phyloP scores from a whole-genome alignment of 2,329 filamentous ascomycete species.

The Cladosporium sp. region DNA sequence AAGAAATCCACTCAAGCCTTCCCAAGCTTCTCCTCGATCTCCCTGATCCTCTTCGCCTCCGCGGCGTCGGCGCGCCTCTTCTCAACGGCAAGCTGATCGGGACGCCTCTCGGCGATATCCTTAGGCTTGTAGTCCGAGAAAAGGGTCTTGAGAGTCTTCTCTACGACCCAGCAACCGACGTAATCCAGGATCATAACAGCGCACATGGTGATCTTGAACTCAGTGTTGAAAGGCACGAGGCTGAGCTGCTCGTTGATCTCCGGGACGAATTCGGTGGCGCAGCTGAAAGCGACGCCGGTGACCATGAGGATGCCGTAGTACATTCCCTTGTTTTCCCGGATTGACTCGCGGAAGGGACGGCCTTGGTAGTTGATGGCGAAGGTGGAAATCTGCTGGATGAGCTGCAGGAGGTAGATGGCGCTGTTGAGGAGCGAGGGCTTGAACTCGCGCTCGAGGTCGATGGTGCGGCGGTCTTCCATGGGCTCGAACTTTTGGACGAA shows the following conservation, averaged over 20 bases:
- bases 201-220: slow-evolving; percentile 88
- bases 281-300: slow-evolving; percentile 84
- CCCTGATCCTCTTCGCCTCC: slow-evolving; percentile 36
- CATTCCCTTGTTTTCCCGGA: slow-evolving; percentile 96
- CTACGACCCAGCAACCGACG: slow-evolving; percentile 78
- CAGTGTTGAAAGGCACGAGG: slow-evolving; percentile 80
- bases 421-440: slow-evolving; percentile 90
- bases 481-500: slow-evolving; percentile 83
- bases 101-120: slow-evolving; percentile 82
- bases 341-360: slow-evolving; percentile 91
- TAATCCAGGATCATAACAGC: slow-evolving; percentile 84
- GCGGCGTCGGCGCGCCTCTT: slow-evolving; percentile 58
- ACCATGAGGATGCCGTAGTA: slow-evolving; percentile 94
- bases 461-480: slow-evolving; percentile 49
- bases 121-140: slow-evolving; percentile 93
- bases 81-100: slow-evolving; percentile 82
- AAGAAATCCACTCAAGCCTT: slow-evolving; percentile 22
- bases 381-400: slow-evolving; percentile 98
- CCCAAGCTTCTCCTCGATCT: slow-evolving; percentile 32
- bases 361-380: slow-evolving; percentile 99
- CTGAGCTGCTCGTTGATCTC: slow-evolving; percentile 93
- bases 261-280: slow-evolving; percentile 90
- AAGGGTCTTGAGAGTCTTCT: slow-evolving; percentile 74
- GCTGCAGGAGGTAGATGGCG: slow-evolving; percentile 91
- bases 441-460: slow-evolving; percentile 95